Evolutionary conservation across 1,139 yeast genomes (phyloP).

Genomic region (Geotrichum europaeum): DNA sequence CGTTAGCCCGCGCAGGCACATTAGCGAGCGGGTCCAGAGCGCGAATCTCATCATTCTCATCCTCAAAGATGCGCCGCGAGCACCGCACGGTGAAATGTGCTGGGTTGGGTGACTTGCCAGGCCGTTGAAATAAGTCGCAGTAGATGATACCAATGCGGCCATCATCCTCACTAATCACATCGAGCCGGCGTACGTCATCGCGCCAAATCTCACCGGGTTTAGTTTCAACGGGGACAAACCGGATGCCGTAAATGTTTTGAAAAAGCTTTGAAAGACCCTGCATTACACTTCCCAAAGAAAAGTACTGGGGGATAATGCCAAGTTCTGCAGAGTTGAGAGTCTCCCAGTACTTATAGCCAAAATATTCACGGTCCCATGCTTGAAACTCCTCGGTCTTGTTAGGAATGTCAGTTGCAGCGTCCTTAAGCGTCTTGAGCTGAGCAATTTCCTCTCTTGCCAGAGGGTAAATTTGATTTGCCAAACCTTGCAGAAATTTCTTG

Average conservation of each 20-base stretch:
- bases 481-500: slow-evolving; percentile 53
- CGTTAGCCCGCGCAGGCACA: slow-evolving; percentile 10
- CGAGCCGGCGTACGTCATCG: slow-evolving; percentile 74
- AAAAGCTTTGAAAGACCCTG: slow-evolving; percentile 75
- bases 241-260: slow-evolving; percentile 65
- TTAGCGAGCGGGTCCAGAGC: slow-evolving; percentile 18
- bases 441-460: slow-evolving; percentile 58
- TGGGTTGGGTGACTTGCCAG: slow-evolving; percentile 62
- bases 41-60: slow-evolving; percentile 33
- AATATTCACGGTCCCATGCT: slow-evolving; percentile 92
- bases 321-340: slow-evolving; percentile 20
- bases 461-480: slow-evolving; percentile 48
- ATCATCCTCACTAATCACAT: slow-evolving; percentile 58
- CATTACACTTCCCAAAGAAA: slow-evolving; percentile 82
- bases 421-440: slow-evolving; percentile 26
- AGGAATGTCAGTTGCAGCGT: slow-evolving; percentile 37
- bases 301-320: slow-evolving; percentile 40
- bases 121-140: slow-evolving; percentile 59
- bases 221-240: slow-evolving; percentile 61
- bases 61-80: slow-evolving; percentile 64
- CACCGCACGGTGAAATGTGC: slow-evolving; percentile 98
- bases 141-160: slow-evolving; percentile 59
- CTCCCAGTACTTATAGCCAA: slow-evolving; percentile 38
- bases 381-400: slow-evolving; percentile 37
- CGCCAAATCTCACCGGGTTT: slow-evolving; percentile 84